phyloP scores from a whole-genome alignment of 768 basidiomycete species.

The Inosperma sp. region DNA sequence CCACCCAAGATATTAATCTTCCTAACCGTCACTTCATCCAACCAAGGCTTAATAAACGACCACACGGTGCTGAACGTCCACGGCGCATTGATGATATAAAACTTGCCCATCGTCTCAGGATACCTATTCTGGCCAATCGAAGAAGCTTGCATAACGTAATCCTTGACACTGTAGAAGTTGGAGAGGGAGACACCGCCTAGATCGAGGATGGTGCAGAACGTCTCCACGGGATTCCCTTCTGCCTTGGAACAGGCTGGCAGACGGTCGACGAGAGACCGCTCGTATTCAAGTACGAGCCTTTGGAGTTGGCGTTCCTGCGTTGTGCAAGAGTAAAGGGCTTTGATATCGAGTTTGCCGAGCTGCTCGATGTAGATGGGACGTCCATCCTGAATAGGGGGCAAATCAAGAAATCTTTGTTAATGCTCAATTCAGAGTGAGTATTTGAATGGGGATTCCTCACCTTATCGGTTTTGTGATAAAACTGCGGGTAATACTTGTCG shows the following conservation, averaged over 20 bases:
- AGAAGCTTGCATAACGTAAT: constrained; percentile 76
- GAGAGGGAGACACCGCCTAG: constrained; percentile 64
- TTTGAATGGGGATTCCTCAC: constrained; percentile 46
- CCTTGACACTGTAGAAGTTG: constrained; percentile 88
- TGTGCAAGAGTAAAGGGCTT: constrained; percentile 74
- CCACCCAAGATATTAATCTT: constrained; percentile 91
- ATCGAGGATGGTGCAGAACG: constrained; percentile 96
- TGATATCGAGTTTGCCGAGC: constrained; percentile 85
- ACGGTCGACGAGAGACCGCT: constrained; percentile 76
- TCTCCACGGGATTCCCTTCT: constrained; percentile 87
- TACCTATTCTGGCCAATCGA: constrained; percentile 86
- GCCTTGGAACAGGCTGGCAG: constrained; percentile 71
- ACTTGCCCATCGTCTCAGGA: constrained; percentile 94
- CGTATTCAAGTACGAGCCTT: constrained; percentile 90
- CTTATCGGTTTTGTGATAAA: constrained; percentile 94
- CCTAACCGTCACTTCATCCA: constrained; percentile 90
- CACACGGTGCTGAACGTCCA: constrained; percentile 90
- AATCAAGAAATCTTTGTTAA: too few relatives aligned
- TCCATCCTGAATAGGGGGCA: constrained; percentile 85
- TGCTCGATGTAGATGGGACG: constrained; percentile 94
- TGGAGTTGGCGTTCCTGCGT: constrained; percentile 84
- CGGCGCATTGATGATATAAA: constrained; percentile 98
- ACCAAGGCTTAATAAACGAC: constrained; percentile 85
- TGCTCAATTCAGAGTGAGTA: too few relatives aligned
- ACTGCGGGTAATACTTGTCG: constrained; percentile 92